Conservation (phyloP, 2,329 filamentous ascomycete genomes). For the Lasiodiplodia hormozganensis region DNA sequence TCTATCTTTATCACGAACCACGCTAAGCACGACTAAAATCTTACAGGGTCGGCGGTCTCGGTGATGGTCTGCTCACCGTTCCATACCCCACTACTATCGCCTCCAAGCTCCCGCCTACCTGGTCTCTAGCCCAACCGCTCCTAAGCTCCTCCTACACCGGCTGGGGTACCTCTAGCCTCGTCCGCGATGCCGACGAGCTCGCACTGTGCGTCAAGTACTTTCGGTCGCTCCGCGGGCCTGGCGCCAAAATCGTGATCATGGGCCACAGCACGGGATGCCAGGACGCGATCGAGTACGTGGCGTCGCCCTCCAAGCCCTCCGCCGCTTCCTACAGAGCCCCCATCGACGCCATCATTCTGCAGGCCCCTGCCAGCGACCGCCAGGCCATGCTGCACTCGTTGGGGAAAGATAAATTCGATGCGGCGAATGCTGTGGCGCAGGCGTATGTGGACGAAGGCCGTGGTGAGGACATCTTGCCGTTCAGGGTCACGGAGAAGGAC, state of each 20-base stretch:
- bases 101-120: slow-evolving; percentile 55
- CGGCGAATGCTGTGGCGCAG: slow-evolving; percentile 72
- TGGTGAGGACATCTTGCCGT: slow-evolving; percentile 62
- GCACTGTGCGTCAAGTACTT: slow-evolving; percentile 60
- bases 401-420: background rate
- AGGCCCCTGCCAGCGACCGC: slow-evolving; percentile 71
- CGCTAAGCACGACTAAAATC: slow-evolving; percentile 64
- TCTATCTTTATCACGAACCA: background rate
- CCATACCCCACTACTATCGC: slow-evolving; percentile 63
- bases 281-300: slow-evolving; percentile 70
- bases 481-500: slow-evolving; percentile 36
- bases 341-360: slow-evolving; percentile 78
- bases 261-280: slow-evolving; percentile 74
- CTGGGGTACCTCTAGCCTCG: slow-evolving; percentile 62
- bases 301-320: background rate
- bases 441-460: slow-evolving; percentile 63
- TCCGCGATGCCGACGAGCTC: slow-evolving; percentile 62
- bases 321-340: slow-evolving; percentile 48
- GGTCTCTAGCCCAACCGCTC: slow-evolving; percentile 60
- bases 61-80: slow-evolving; percentile 72
- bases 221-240: slow-evolving; percentile 43
- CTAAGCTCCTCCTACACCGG: slow-evolving; percentile 61
- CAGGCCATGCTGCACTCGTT: slow-evolving; percentile 11
- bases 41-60: slow-evolving; percentile 67
- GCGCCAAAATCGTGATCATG: slow-evolving; percentile 68